Evolutionary conservation across 495 filamentous ascomycete species (phyloP).

Genomic region (Penicillium dipodomyicola): DNA sequence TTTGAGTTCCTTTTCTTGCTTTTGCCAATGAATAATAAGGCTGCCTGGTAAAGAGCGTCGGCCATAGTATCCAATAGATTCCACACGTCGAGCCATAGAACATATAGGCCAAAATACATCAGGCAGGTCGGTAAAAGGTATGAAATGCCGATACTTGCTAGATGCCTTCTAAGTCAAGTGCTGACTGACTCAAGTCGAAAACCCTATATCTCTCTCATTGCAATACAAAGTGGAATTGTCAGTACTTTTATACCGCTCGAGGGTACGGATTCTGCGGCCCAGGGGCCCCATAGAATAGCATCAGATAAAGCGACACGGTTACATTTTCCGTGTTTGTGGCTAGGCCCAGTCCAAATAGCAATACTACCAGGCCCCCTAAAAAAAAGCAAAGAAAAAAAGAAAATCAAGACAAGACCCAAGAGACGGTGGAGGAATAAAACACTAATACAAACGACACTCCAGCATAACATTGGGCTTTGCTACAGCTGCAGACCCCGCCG

Average conservation of each 20-base stretch:
- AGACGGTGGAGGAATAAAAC: conserved; percentile 7
- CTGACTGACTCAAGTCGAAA: not conserved
- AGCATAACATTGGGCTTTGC: not conserved
- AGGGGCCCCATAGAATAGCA: not conserved
- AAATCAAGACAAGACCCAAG: not conserved
- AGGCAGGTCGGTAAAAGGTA: not conserved
- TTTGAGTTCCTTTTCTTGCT: not conserved
- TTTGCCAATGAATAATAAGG: not conserved
- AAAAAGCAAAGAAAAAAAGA: conserved; percentile 4
- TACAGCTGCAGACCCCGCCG: conserved; percentile 5
- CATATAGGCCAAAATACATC: not conserved
- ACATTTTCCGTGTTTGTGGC: conserved; percentile 8
- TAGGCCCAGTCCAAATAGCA: conserved; percentile 12
- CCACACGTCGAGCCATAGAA: not conserved
- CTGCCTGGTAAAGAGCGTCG: not conserved
- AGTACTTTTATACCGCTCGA: not conserved
- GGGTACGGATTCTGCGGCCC: not conserved
- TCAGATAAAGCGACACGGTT: not conserved
- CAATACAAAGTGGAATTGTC: not conserved
- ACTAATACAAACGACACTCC: not conserved
- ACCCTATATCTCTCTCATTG: not conserved
- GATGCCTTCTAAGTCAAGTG: not conserved
- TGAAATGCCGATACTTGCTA: not conserved
- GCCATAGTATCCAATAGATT: not conserved
- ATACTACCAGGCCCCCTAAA: conserved; percentile 1